A percentile compares a stretch with the other conserved stretches of the same genome.
Conservation (phyloP, 2,329 filamentous ascomycete genomes). For the Tolypocladium ophioglossoides region DNA sequence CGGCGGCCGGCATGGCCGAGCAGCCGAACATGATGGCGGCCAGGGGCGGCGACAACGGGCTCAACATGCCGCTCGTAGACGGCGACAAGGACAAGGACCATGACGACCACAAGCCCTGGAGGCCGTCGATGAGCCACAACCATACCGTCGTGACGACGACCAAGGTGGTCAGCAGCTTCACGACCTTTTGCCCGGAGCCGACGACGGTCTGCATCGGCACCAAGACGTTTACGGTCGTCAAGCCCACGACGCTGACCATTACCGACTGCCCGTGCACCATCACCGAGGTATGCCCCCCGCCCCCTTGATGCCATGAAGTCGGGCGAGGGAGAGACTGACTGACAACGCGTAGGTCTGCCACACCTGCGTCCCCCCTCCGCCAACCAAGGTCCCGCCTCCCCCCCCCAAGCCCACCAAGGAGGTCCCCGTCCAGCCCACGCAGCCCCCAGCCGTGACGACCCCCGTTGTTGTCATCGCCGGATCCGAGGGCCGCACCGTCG, state of each 20-base stretch:
- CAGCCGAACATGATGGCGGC: not conserved
- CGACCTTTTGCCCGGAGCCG: conserved; percentile 34
- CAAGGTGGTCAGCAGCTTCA: conserved; percentile 23
- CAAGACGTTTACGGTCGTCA: conserved; percentile 42
- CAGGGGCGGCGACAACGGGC: too few relatives aligned
- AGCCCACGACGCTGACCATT: conserved; percentile 44
- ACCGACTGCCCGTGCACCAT: conserved; percentile 42
- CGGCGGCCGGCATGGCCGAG: conserved; percentile 7
- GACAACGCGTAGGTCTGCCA: conserved; percentile 4
- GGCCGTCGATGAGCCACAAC: conserved; percentile 7
- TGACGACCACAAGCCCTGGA: not conserved
- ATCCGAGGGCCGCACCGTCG: conserved; percentile 7
- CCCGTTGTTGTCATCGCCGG: conserved; percentile 8
- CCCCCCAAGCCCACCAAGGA: conserved; percentile 1
- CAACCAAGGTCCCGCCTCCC: conserved; percentile 6
- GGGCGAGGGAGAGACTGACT: not conserved
- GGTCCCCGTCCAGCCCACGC: not conserved
- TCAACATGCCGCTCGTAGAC: too few relatives aligned
- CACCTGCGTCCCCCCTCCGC: not conserved
- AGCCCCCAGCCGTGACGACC: not conserved
- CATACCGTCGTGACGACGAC: conserved; percentile 18
- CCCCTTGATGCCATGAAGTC: not conserved
- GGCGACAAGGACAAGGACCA: not conserved
- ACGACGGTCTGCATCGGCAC: conserved; percentile 40
- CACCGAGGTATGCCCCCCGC: conserved; percentile 17